Evolutionary conservation across 176 grass and related monocot species (phyloP), one percentile per base, ranked within the genome.

Genomic region (Oryza glaberrima): DNA sequence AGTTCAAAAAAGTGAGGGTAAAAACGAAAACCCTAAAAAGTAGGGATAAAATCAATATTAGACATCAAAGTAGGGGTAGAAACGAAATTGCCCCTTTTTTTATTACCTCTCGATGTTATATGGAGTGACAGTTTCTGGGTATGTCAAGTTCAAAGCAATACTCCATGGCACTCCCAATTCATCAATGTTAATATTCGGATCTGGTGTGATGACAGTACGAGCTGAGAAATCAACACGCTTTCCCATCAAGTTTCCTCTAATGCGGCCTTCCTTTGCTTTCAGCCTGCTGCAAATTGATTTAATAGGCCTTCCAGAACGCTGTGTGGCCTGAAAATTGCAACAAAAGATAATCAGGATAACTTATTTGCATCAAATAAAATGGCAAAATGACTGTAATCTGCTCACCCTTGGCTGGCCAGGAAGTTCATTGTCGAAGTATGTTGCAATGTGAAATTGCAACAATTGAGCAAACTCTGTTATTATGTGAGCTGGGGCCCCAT

Each of bases 221-320:
- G 96, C 96, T 83, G 96, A 98, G 83, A 98, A 98, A 82, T 98
- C 96, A 75, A 98, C 96, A 86, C 93, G 91, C 81, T 98, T 98
- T 19, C 96, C 93, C 96, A 98, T 98, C 84, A 98, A 93, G 73
- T 98, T 98, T 35, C 96, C 96, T 91, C 96, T 95, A 86, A 98
- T 98, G 14, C 96, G 91, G 56, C 96, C 96, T 90, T 98, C 96
- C 90, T 98, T 98, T 16, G 96, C 96, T 82, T 98, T 98, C 22
- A 98, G 80, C 44, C 96, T 93, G 66, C 91, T 98, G 88, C 96
- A 98, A 85, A 98, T 98, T 66, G 96, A 98, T 82, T 98, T 98
- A 72, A 98, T 98, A 69, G 96, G 96, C 84, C 96, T 86, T 81
- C 96, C 96, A 73, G 93, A 98, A 76, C 93, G 86, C 43, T 98